These are phyloP conservation scores for Adansonia madagascariensis DNA, from an alignment of 441 rosid species.

Conservation along the genomic window DNA sequence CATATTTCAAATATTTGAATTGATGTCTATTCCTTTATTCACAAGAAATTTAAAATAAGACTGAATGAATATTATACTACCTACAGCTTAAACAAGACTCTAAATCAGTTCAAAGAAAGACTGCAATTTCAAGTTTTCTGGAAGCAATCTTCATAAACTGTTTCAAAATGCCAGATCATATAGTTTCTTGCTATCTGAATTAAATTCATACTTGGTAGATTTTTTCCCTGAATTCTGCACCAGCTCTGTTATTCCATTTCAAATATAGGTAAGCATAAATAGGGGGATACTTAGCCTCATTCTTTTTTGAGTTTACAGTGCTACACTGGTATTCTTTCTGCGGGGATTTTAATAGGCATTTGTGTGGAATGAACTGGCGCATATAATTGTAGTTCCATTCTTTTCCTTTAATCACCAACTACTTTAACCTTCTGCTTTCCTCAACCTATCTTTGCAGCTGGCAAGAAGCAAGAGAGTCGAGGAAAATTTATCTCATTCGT, in stretches of 20 bases:
- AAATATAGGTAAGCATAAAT: not conserved
- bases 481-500: constrained; percentile 52
- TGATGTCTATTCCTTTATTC: not conserved
- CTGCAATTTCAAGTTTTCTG: not conserved
- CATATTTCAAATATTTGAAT: not conserved
- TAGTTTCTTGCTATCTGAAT: not conserved
- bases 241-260: not conserved
- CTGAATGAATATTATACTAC: not conserved
- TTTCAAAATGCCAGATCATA: constrained; percentile 1
- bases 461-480: constrained; percentile 58
- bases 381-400: not conserved
- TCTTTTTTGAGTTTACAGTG: not conserved
- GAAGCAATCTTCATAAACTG: not conserved
- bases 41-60: not conserved
- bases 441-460: constrained; percentile 48
- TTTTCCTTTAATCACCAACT: not conserved
- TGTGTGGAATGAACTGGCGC: not conserved
- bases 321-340: not conserved
- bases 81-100: not conserved
- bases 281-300: not conserved
- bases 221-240: not conserved
- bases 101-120: constrained; percentile 3
- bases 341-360: not conserved
- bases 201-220: not conserved
- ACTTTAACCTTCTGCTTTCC: constrained; percentile 12